Base-by-base conservation (phyloP, 768 basidiomycete species). In the Boletus eberwhitei region DNA sequence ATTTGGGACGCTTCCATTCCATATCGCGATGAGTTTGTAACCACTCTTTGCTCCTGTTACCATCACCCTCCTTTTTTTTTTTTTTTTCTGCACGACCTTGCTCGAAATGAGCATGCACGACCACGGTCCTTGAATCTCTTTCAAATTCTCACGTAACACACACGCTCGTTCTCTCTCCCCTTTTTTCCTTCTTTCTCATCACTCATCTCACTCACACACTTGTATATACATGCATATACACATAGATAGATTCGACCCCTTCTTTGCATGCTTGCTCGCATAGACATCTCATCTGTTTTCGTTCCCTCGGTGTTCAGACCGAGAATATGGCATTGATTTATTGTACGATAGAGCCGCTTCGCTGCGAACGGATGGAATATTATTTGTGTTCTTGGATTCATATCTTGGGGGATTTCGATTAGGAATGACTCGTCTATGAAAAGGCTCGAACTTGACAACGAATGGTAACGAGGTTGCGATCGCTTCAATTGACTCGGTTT, bases 191-290 rank as follows among this genome's bases (percentile, higher is more conserved):
- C 12, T 42, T 56, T 54, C 54, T 53, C 57, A 40, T 59, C 55
- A 1, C 52, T 59, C 57, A 32, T 48, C 48, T 60, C 62, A 59
- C 67, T 68, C 69, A 64, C 59, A 64, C 67, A 70, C 50, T 62
- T 67, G 63, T 71, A 70, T 68, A 71, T 69, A 71, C 70, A 68
- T 67, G 64, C 64, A 70, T 63, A 71, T 70, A 71, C 68, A 61
- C 68, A 70, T 71, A 66, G 64, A 69, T 70, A 71, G 65, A 71
- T 67, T 36, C 52, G 52, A 32, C 37, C 41, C 53, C 39, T 54
- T 63, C 55, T 34, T 57, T 54, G 66, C 66, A 68, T 63, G 61
- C 61, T 55, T 52, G 19, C 21, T 67, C 55, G 50, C 70, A 67
- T 69, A 70, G 70, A 71, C 53, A 52, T 48, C 58, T 14, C 65